Conservation (phyloP, 108 stramenopile genomes). For the Bacterosira constricta region DNA sequence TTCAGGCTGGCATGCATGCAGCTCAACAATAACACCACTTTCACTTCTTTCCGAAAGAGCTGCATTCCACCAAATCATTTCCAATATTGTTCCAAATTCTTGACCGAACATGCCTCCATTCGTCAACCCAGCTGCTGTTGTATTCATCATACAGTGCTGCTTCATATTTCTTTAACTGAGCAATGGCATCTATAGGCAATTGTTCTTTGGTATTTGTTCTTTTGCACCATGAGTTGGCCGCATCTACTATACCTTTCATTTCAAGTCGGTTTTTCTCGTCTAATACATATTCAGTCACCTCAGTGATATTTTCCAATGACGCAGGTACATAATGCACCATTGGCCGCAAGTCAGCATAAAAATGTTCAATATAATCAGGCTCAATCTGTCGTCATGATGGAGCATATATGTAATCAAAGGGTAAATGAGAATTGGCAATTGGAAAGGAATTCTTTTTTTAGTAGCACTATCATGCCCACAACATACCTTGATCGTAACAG, state of each 20-base stretch:
- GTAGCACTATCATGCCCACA: neutral
- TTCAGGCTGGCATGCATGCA: no score
- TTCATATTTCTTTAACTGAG: conserved; percentile 12
- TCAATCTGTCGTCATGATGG: conserved; percentile 1
- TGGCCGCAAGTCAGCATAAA: conserved; percentile 7
- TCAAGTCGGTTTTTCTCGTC: neutral
- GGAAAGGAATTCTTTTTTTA: no score
- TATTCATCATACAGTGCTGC: neutral
- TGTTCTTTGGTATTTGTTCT: conserved; percentile 2
- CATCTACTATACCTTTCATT: conserved; percentile 1
- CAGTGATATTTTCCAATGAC: neutral
- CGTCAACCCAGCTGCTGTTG: neutral
- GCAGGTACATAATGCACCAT: conserved; percentile 2
- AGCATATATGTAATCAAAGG: neutral
- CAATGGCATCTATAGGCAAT: neutral
- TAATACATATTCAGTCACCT: conserved; percentile 3
- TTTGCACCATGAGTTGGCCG: conserved; percentile 19
- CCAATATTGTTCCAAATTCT: neutral
- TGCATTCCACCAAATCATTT: conserved; percentile 8
- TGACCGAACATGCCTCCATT: neutral
- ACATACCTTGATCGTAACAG: conserved; percentile 44
- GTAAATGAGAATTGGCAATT: no score
- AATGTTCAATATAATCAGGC: conserved; percentile 5
- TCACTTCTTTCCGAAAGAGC: neutral
- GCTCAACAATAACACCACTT: no score